Base-by-base conservation (phyloP, 768 basidiomycete species). In the Auriscalpium vulgare region DNA sequence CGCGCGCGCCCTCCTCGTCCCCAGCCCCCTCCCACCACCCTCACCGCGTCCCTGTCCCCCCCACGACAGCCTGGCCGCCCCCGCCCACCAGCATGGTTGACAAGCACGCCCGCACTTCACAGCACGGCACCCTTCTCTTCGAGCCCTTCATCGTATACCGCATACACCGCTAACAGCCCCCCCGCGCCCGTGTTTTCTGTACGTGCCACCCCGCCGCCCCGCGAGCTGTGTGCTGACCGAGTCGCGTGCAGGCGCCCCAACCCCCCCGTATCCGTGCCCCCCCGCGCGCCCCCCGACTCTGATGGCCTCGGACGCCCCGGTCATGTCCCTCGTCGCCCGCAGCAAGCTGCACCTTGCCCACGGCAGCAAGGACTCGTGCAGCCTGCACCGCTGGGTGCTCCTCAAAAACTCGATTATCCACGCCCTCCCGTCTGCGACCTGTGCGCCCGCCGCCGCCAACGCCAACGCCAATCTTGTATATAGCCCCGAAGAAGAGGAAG, bases 101-200 rank as follows among this genome's bases (percentile, higher is more conserved):
- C 76, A 88, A 83, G 83, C 83, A 84, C 69, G 76, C 83, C 68
- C 87, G 85, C 64, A 84, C 77, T 72, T 84, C 85, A 68, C 87
- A 84, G 78, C 85, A 88, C 86, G 87, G 88, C 77, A 85, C 87
- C 72, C 80, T 89, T 58, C 81, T 89, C 68, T 91, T 91, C 71
- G 88, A 89, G 76, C 88, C 88, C 59, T 83, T 87, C 76, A 85
- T 88, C 72, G 88, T 88, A 71, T 82, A 89, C 73, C 88, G 88
- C 71, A 91, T 91, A 91, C 82, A 84, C 75, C 73, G 73, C 68
- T 79, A 68, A 80, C 67, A 62, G 14, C 47, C 16, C 61, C 58
- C 48, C 19, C 53, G 45, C 47, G 45, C 48, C 55, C 16, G 35
- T 46, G 43, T 51, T 29, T 54, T 21, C 36, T 50, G 37, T 58